Evolutionary conservation across 1,139 yeast species (phyloP), one percentile per base, ranked within the genome.

Genomic region (Kluyveromyces sp.): DNA sequence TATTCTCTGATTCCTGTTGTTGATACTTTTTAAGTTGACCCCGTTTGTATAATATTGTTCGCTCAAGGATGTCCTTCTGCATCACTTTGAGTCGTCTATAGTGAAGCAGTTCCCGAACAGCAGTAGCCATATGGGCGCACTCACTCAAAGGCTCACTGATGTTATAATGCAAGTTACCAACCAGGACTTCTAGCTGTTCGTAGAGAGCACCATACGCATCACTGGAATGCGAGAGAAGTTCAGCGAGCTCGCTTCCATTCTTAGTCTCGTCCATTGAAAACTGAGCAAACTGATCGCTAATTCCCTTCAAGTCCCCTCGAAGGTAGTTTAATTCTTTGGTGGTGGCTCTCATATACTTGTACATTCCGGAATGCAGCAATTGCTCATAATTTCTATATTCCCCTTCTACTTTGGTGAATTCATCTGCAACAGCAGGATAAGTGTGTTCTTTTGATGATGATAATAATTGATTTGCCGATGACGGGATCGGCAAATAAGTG

Each of bases 61-160:
- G 59, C 33, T 52, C 58, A 2, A 67, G 70, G 51, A 84, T 63
- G 40, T 72, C 75, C 40, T 74, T 69, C 59, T 89, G 97, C 12
- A 80, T 67, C 9, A 77, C 67, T 60, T 92, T 89, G 53, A 80
- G 73, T 36, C 75, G 72, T 44, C 89, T 78, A 59, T 75, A 89
- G 55, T 80, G 82, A 40, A 83, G 71, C 13, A 89, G 77, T 36
- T 77, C 75, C 40, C 83, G 74, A 1, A 83, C 77, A 0, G 83
- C 80, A 4, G 73, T 71, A 0, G 94, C 78, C 63, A 83, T 80
- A 55, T 84, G 87, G 12, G 83, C 88, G 15, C 85, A 77, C 58
- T 89, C 96, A 4, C 85, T 80, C 29, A 89, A 67, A 3, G 95
- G 95, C 58, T 89, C 97, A 33, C 86, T 75, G 53, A 88, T 81